Evolutionary conservation across 2,329 filamentous ascomycete species (phyloP).

Genomic region (Calonectria crousiana): DNA sequence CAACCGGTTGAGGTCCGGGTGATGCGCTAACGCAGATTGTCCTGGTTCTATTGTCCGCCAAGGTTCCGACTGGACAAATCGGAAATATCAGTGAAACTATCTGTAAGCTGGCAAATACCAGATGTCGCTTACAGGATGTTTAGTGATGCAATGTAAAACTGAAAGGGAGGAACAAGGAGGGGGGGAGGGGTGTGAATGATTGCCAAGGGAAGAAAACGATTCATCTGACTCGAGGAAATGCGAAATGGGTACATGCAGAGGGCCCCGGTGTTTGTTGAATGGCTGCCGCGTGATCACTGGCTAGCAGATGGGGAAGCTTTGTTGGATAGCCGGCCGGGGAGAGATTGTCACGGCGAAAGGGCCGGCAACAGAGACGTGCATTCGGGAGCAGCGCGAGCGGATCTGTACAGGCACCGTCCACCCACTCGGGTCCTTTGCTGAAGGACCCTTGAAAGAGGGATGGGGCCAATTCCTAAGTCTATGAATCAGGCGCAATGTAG

Average conservation of each 20-base stretch:
- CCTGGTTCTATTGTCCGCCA: slow-evolving; percentile 10
- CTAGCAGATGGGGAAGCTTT: slow-evolving; percentile 3
- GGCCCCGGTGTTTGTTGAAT: neutral
- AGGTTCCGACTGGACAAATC: slow-evolving; percentile 17
- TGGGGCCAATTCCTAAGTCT: neutral
- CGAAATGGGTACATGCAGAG: neutral
- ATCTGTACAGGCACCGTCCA: neutral
- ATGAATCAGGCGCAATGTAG: neutral
- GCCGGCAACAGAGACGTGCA: slow-evolving; percentile 15
- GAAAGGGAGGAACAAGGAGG: neutral
- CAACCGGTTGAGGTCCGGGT: neutral
- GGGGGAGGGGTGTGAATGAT: neutral
- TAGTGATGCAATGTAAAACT: neutral
- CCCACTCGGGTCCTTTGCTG: neutral
- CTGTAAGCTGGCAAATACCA: neutral
- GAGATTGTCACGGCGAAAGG: slow-evolving; percentile 14
- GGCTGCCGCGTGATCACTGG: neutral
- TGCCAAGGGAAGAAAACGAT: neutral
- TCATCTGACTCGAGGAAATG: slow-evolving; percentile 1
- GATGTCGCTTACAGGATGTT: neutral
- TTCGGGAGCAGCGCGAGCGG: neutral
- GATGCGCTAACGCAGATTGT: slow-evolving; percentile 11
- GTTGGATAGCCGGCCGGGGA: neutral
- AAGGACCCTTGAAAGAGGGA: neutral
- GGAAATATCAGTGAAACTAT: slow-evolving; percentile 17